Conservation (phyloP, 2,329 filamentous ascomycete species). For the Colletotrichum graminicola region DNA sequence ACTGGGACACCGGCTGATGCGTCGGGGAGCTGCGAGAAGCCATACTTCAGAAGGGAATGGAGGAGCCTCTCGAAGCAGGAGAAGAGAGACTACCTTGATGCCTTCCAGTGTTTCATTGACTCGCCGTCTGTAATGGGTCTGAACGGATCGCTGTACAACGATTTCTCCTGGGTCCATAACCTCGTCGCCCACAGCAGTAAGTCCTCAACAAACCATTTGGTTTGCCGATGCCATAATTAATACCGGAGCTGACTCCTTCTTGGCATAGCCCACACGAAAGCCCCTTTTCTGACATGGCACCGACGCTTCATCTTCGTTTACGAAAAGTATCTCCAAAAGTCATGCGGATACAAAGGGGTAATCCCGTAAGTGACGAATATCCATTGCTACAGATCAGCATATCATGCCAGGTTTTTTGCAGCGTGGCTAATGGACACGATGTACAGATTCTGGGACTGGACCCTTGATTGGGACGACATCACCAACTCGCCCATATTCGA, state of each 20-base stretch:
- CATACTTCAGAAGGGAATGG: constrained; percentile 36
- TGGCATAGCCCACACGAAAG: constrained; percentile 30
- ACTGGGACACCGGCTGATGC: neutral
- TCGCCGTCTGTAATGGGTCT: constrained; percentile 34
- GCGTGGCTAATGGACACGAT: neutral
- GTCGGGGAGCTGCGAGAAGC: constrained; percentile 14
- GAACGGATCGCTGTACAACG: constrained; percentile 40
- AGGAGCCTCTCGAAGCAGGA: constrained; percentile 34
- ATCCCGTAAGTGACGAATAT: constrained; percentile 20
- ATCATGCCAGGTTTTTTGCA: neutral
- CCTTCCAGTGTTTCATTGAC: constrained; percentile 41
- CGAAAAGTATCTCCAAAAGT: constrained; percentile 31
- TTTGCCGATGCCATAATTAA: neutral
- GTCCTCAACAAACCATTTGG: neutral
- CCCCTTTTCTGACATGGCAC: constrained; percentile 42
- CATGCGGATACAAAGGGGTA: constrained; percentile 37
- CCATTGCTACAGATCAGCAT: neutral
- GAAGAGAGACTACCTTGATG: constrained; percentile 38
- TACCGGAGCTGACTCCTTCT: neutral
- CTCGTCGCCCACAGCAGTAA: constrained; percentile 41
- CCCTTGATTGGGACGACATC: constrained; percentile 42
- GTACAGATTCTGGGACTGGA: constrained; percentile 41
- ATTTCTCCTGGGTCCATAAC: constrained; percentile 42
- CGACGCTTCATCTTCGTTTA: constrained; percentile 42
- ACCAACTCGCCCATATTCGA: constrained; percentile 41